Conservation (phyloP, 2,329 filamentous ascomycete species). For the Hymenoscyphus occultus region DNA sequence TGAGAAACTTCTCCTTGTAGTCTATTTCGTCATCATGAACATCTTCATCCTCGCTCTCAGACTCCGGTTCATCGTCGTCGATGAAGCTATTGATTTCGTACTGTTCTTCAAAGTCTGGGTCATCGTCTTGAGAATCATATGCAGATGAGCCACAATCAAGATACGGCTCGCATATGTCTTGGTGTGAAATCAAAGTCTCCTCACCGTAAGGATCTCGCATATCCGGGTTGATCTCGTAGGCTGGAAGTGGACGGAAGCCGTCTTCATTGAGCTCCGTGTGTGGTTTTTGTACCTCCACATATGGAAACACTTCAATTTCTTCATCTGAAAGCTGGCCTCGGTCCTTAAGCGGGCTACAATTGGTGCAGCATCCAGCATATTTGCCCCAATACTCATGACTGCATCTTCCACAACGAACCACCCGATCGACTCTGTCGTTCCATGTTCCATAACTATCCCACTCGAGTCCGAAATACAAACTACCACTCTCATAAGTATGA, state of each 20-base stretch:
- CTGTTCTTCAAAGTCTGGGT: slow-evolving; percentile 20
- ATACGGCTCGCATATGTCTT: slow-evolving; percentile 12
- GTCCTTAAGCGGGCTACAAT: slow-evolving; percentile 11
- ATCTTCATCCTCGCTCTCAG: slow-evolving; percentile 15
- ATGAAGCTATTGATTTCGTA: slow-evolving; percentile 27
- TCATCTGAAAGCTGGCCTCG: not conserved
- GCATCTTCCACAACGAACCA: slow-evolving; percentile 28
- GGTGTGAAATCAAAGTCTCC: slow-evolving; percentile 1
- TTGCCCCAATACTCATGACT: slow-evolving; percentile 28
- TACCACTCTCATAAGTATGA: not conserved
- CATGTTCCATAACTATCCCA: not conserved
- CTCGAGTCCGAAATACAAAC: not conserved
- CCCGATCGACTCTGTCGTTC: slow-evolving; percentile 14
- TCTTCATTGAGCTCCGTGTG: not conserved
- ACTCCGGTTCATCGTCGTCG: slow-evolving; percentile 16
- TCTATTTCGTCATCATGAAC: slow-evolving; percentile 22
- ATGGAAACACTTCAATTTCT: not conserved
- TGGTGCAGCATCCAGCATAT: slow-evolving; percentile 23
- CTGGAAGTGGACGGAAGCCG: not conserved
- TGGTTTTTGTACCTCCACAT: not conserved
- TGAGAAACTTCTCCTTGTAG: slow-evolving; percentile 24
- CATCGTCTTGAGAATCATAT: slow-evolving; percentile 32
- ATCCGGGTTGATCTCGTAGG: not conserved
- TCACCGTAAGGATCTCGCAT: not conserved
- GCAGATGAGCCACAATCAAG: slow-evolving; percentile 31